Evolutionary conservation across 129 eudicot genomes (phyloP).

Genomic region (Chrysanthemum lavandulifolium): DNA sequence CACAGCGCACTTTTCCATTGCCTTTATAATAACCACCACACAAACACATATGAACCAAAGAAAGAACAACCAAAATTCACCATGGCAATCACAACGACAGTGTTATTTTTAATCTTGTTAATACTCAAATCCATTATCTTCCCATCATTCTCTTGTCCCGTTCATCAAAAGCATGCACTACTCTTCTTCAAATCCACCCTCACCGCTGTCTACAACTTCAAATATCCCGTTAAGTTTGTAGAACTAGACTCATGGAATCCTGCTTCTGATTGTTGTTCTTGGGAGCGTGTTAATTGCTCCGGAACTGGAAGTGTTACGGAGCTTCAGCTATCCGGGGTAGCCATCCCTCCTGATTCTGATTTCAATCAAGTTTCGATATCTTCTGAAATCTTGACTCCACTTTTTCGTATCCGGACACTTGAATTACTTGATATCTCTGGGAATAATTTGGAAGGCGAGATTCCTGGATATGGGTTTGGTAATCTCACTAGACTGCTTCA

Average conservation of each 20-base stretch:
- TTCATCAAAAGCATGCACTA: conserved; percentile 29
- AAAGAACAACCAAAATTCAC: too few species aligned
- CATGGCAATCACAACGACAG: too few species aligned
- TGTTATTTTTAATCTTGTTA: too few species aligned
- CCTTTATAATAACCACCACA: too few species aligned
- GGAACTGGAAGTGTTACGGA: conserved; percentile 15
- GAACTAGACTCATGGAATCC: too few species aligned
- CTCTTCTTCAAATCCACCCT: conserved; percentile 31
- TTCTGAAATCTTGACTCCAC: conserved; percentile 28
- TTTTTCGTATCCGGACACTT: too few species aligned
- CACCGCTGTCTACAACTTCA: conserved; percentile 31
- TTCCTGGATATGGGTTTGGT: conserved; percentile 28
- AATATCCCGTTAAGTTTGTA: too few species aligned
- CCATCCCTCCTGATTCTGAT: neutral
- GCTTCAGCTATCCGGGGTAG: conserved; percentile 19
- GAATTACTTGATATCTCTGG: conserved; percentile 41
- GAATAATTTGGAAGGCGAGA: conserved; percentile 20
- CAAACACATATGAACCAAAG: too few species aligned
- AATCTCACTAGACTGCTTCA: conserved; percentile 35
- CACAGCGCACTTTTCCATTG: too few species aligned
- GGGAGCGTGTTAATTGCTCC: too few species aligned
- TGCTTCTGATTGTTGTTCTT: too few species aligned
- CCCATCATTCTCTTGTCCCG: conserved; percentile 28
- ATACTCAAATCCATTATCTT: conserved; percentile 18
- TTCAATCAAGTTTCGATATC: neutral